These are phyloP conservation scores for barley (Hordeum vulgare) DNA, from an alignment of 176 grass and related monocot species.

Conservation along the genomic window DNA sequence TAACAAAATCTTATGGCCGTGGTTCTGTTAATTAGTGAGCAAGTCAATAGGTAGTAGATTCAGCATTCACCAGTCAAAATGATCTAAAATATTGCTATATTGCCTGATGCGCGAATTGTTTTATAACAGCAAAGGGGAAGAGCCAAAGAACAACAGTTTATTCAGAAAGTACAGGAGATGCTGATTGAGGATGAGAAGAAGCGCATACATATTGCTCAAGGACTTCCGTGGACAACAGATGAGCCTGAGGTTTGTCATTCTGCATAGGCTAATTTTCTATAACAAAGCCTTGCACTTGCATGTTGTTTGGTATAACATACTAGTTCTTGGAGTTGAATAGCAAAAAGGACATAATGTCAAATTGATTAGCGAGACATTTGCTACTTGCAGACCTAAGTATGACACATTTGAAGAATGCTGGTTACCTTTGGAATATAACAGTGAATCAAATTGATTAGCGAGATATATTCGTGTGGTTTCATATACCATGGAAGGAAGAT, in stretches of 20 bases:
- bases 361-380: too few species aligned
- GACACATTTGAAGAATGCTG: neutral
- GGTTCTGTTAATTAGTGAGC: neutral
- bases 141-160: slow-evolving; percentile 67
- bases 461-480: neutral
- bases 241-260: slow-evolving; percentile 65
- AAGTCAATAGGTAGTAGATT: neutral
- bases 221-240: slow-evolving; percentile 88
- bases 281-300: neutral
- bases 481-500: neutral
- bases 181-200: slow-evolving; percentile 68
- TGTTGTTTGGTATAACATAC: neutral
- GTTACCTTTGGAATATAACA: neutral
- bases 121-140: slow-evolving; percentile 73
- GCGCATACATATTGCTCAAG: slow-evolving; percentile 81
- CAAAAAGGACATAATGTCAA: neutral
- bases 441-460: neutral
- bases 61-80: neutral
- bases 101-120: neutral
- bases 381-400: too few species aligned
- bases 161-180: slow-evolving; percentile 82
- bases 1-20: neutral
- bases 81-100: neutral
- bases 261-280: neutral
- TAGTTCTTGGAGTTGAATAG: neutral